Base-by-base conservation (phyloP, 2,329 filamentous ascomycete genomes). In the Colletotrichum truncatum region DNA sequence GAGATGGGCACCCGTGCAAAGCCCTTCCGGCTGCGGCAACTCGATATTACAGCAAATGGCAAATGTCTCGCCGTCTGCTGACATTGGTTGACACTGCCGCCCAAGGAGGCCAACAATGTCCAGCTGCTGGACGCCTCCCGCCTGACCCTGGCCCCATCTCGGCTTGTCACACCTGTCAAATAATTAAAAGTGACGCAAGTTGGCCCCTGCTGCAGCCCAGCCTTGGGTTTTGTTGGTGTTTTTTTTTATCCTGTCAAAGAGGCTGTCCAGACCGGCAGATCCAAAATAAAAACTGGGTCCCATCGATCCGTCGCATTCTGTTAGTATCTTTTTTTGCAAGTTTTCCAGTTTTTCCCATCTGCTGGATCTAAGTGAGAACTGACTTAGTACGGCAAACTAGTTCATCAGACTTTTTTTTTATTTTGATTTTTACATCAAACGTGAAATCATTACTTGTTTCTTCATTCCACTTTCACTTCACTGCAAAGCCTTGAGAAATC, bases 241-340 rank as follows among this genome's bases (percentile, higher is more conserved):
- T 18, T 7, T 32, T 16, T 16, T 18, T 49, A 23, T 25, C 36
- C 51, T 36, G 30, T 41, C 23, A 30, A 36, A 16, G 53, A 45
- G 39, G 54, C 54, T n/a, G 21, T 18, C 32, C 18, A 36, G 41
- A 23, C 53, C 54, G n/a, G 12, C 28, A 28, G 54, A n/a, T 32
- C 54, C 41, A 46, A 9, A 36, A 18, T 36, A 23, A 48, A 38
- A 55, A 28, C 12, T 48, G 54, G 54, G 26, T 26, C 26, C 39
- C 41, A 57, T 41, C 25, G 52, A 55, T 55, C 38, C 36, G 52
- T 38, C 52, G 32, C 26, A 26, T 55, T 30, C 52, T 55, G 52
- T 45, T 57, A 26, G 26, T 32, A 57, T 56, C 25, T n/a, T n/a
- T n/a, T n/a, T n/a, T n/a, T 56, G 28, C 53, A 36, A 57, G n/a